Evolutionary conservation across 1,284 basidiomycete genomes (phyloP).

Genomic region (Microbotryomycetes sp.): DNA sequence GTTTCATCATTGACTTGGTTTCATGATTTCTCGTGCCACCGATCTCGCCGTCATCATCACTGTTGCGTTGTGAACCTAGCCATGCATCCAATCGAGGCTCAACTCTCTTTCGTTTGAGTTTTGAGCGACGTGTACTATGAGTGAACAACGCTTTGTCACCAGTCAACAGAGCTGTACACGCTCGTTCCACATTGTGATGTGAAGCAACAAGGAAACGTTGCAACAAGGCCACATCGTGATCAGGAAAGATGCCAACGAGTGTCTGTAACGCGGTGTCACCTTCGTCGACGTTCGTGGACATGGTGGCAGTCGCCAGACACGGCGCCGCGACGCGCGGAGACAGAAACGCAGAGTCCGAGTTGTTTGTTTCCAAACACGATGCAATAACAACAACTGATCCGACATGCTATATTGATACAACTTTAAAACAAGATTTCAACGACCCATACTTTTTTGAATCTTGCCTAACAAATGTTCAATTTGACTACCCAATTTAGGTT

Average conservation of each 20-base stretch:
- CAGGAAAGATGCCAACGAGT: conserved; percentile 12
- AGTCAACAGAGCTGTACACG: conserved; percentile 5
- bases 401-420: no score
- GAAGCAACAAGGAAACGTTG: conserved; percentile 14
- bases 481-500: conserved; percentile 27
- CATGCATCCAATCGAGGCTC: not conserved
- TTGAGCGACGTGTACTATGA: not conserved
- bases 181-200: conserved; percentile 13
- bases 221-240: not conserved
- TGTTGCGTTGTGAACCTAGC: not conserved
- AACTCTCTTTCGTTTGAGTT: not conserved
- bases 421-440: not conserved
- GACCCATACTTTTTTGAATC: conserved; percentile 22
- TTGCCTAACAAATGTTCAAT: conserved; percentile 27
- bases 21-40: not conserved
- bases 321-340: not conserved
- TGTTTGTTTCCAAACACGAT: not conserved
- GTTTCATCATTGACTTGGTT: not conserved
- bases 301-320: not conserved
- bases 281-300: not conserved
- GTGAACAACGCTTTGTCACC: not conserved
- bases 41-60: not conserved
- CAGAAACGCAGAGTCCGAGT: no score
- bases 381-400: no score
- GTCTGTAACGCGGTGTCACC: not conserved